phyloP scores from a whole-genome alignment of 495 filamentous ascomycete genomes.

The Podospora australis region DNA sequence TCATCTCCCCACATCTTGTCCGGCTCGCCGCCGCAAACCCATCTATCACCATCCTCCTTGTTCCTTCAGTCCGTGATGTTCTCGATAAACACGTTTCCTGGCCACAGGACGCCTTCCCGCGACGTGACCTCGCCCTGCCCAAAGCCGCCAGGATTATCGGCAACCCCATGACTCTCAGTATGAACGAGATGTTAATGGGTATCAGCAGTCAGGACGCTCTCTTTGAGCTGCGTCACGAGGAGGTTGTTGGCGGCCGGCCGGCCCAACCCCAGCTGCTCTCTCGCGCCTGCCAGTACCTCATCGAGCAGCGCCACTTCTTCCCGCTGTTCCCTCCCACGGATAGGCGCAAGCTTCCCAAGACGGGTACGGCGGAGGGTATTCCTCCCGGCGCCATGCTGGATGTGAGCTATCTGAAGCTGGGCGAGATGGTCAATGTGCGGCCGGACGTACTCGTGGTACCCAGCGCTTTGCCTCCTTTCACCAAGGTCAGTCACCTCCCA shows the following conservation, averaged over 20 bases:
- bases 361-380: conserved; percentile 47
- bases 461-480: conserved; percentile 76
- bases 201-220: conserved; percentile 80
- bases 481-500: conserved; percentile 69
- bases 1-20: conserved; percentile 62
- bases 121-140: conserved; percentile 63
- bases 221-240: conserved; percentile 69
- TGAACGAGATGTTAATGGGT: conserved; percentile 79
- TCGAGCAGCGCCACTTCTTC: conserved; percentile 85
- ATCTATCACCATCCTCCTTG: conserved; percentile 68
- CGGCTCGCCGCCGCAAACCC: conserved; percentile 61
- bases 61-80: conserved; percentile 83
- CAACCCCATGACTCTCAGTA: conserved; percentile 75
- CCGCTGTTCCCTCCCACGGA: conserved; percentile 77
- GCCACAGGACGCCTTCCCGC: conserved; percentile 77
- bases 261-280: conserved; percentile 55
- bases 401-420: conserved; percentile 77
- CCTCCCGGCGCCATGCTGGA: conserved; percentile 71
- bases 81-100: conserved; percentile 77
- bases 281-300: conserved; percentile 61
- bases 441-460: conserved; percentile 85
- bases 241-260: conserved; percentile 53
- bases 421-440: conserved; percentile 76
- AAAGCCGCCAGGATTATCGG: conserved; percentile 70
- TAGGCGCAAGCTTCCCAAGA: conserved; percentile 59